Base-by-base conservation (phyloP, 1,284 basidiomycete species). In the Xerocomus nothofagi region DNA sequence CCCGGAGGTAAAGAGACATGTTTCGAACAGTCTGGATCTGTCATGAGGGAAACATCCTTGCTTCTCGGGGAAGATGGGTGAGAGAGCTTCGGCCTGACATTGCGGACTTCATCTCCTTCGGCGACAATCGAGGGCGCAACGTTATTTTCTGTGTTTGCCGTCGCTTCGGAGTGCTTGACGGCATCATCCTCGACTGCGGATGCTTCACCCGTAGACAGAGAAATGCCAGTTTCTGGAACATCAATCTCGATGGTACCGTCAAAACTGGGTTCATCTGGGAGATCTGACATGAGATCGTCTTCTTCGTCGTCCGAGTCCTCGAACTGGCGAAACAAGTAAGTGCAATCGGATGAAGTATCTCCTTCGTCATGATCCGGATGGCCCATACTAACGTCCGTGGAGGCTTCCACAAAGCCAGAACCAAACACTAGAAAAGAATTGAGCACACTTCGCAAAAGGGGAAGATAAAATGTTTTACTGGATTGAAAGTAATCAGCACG, bases 401-500 rank as follows among this genome's bases (percentile, higher is more conserved):
- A 68, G 7, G 75, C 78, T 61, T 88, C 86, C 4, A 76, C 74
- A 52, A 89, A 88, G 9, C 80, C 82, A 1, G 86, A 81, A 42
- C 69, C 71, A 58, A 88, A 88, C 87, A 88, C 86, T 88, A 54
- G 14, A 9, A 17, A 17, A 29, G 7, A 9, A 39, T 56, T n/a
- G 15, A 61, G 42, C 31, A 17, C 17, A 24, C 6, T 20, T 31
- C 8, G 10, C 9, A 24, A 39, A 20, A 33, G 33, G 11, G 29
- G 44, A 20, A 43, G 36, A 11, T 30, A 33, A 30, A 44, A 4
- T 3, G 8, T 39, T 65, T 36, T 58, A 89, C 86, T 88, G 5
- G 78, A 76, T 48, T 82, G 73, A 57, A 92, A 92, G 65, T 93
- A 92, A 30, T 90, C 87, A 12, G 82, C 80, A 44, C 90, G 73